A percentile compares a stretch with the other conserved stretches of the same genome.
Evolutionary conservation across 2,329 filamentous ascomycete genomes (phyloP).

Genomic region (Pseudomassariella vexata): DNA sequence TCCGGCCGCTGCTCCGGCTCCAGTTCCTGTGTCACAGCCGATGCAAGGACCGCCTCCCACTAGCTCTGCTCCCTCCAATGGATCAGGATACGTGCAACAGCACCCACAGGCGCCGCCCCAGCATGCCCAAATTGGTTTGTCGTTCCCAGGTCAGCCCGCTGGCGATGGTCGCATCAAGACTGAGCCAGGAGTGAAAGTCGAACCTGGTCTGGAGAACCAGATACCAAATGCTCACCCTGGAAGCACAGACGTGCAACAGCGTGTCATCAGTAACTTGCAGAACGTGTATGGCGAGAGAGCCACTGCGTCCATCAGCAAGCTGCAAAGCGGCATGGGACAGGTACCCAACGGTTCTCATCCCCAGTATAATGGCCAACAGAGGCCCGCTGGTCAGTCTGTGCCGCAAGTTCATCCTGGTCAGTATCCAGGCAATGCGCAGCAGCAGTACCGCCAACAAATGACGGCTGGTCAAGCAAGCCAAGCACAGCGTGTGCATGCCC

Average conservation of each 20-base stretch:
- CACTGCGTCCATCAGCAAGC: constrained; percentile 60
- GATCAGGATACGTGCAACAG: constrained; percentile 21
- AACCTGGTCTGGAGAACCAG: constrained; percentile 38
- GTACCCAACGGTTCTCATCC: constrained; percentile 16
- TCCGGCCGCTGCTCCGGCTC: constrained; percentile 32
- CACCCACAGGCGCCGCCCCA: constrained; percentile 12
- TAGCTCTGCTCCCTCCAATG: constrained; percentile 18
- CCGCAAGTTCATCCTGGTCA: constrained; percentile 17
- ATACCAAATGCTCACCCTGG: constrained; percentile 25
- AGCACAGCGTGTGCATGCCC: constrained; percentile 11
- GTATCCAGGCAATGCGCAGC: constrained; percentile 21
- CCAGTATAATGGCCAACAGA: constrained; percentile 19
- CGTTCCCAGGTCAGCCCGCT: constrained; percentile 15
- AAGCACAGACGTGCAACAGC: constrained; percentile 41
- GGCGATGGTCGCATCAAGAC: constrained; percentile 32
- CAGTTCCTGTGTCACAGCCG: constrained; percentile 20
- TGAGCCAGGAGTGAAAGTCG: constrained; percentile 43
- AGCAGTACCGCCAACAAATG: constrained; percentile 20
- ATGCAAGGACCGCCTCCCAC: constrained; percentile 13
- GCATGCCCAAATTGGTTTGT: too few relatives aligned
- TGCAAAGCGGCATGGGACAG: constrained; percentile 39
- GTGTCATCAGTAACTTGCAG: constrained; percentile 52
- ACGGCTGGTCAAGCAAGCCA: constrained; percentile 17
- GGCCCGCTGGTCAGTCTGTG: constrained; percentile 14
- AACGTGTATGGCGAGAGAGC: constrained; percentile 57